Evolutionary conservation across 495 filamentous ascomycete genomes (phyloP), one percentile per base, ranked within the genome.

Genomic region (Tuber borchii): DNA sequence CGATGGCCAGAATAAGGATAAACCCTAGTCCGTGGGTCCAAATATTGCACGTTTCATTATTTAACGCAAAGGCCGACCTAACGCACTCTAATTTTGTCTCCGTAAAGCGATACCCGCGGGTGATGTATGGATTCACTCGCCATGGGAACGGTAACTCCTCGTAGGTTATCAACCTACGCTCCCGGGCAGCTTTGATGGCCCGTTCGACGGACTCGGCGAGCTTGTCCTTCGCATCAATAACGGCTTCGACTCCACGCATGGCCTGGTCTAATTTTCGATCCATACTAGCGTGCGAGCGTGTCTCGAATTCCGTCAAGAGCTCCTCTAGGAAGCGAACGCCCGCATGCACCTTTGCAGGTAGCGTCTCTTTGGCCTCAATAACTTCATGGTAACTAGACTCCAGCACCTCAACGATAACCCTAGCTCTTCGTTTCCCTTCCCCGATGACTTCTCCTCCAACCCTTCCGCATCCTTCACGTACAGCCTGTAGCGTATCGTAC

Each of bases 21-120:
- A 99, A 87, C 19, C 95, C 95, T 51, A 99, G 87, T 16, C 90
- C 87, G 83, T 99, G 95, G 19, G 94, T 93, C 96, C 96, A 99
- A 81, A 99, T 99, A 84, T 99, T 99, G 85, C 97, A 91, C 70
- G 91, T 87, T 84, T 99, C 95, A 84, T 99, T 99, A 72, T 92
- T 95, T 77, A 94, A 87, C 43, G 88, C 86, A 82, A 97, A 93
- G 73, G 92, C 88, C 8, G 93, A 97, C 34, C 88, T 88, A 51
- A 98, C 85, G 83, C 95, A 98, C 68, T 92, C 95, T 71, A 93
- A 82, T 83, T 96, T 97, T 71, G 90, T 91, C 74, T 95, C 91
- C 73, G 89, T 92, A 86, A 99, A 99, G 51, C 95, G 94, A 82
- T 99, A 99, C 46, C 95, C 95, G 17, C 86, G 87, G 37, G 90